Evolutionary conservation across 768 basidiomycete species (phyloP).

Genomic region (Hygrocybe coccinea): DNA sequence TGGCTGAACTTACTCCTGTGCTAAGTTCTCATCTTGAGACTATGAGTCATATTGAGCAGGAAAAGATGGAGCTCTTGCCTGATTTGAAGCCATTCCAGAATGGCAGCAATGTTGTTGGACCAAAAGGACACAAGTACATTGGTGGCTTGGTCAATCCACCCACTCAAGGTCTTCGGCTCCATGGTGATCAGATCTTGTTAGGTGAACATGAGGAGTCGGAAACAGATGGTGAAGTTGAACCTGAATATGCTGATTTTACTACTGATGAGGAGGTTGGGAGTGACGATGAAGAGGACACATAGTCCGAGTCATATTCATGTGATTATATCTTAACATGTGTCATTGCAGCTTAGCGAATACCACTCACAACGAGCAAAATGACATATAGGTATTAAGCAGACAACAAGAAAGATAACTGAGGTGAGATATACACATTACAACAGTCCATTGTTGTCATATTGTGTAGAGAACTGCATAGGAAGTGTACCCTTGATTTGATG

Average conservation of each 20-base stretch:
- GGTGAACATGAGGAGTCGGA: background rate
- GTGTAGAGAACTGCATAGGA: background rate
- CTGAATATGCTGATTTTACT: conserved; percentile 2
- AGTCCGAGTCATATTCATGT: no score
- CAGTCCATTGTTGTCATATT: background rate
- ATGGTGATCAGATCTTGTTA: no score
- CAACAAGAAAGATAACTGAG: no score
- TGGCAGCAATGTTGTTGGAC: background rate
- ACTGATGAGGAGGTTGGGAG: background rate
- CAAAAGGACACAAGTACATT: background rate
- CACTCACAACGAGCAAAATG: no score
- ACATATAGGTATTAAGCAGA: no score
- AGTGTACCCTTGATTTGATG: no score
- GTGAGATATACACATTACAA: no score
- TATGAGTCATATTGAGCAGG: background rate
- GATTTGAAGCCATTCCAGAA: background rate
- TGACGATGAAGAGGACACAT: background rate
- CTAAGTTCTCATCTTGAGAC: background rate
- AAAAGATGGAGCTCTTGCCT: background rate
- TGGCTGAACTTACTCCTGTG: no score
- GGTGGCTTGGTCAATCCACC: background rate
- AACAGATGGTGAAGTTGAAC: background rate
- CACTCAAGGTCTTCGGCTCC: no score
- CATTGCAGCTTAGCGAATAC: no score
- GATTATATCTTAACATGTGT: no score